phyloP scores from a whole-genome alignment of 192 early-diverging fungal genomes.

The Rhizophagus sp. region DNA sequence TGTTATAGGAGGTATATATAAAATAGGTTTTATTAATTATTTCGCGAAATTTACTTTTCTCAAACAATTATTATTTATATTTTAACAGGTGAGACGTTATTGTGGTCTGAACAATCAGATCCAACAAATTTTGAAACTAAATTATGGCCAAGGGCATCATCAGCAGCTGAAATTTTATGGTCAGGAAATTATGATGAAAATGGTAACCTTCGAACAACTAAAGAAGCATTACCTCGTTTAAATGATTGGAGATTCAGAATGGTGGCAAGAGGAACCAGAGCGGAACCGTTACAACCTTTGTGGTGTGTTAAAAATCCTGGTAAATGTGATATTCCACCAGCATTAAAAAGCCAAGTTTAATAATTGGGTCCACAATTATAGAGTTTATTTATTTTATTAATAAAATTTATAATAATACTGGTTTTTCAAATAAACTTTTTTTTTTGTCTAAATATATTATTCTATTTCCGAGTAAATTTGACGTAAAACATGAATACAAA shows the following conservation, averaged over 20 bases:
- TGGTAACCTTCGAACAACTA: constrained; percentile 53
- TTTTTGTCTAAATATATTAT: too few species aligned
- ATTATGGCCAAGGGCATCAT: constrained; percentile 74
- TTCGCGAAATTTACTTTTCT: too few species aligned
- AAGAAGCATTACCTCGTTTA: constrained; percentile 63
- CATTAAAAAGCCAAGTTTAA: not conserved
- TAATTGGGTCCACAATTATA: too few species aligned
- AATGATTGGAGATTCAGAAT: constrained; percentile 74
- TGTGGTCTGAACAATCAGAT: constrained; percentile 79
- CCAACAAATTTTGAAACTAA: constrained; percentile 60
- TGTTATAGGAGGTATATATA: constrained; percentile 57
- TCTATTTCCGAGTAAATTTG: too few species aligned
- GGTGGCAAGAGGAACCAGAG: constrained; percentile 62
- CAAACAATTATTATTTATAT: not conserved
- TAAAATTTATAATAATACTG: too few species aligned
- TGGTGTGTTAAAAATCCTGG: constrained; percentile 54
- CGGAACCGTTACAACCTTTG: constrained; percentile 73
- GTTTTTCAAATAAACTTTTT: too few species aligned
- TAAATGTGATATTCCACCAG: constrained; percentile 2
- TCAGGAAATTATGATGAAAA: constrained; percentile 57
- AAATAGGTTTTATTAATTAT: not conserved
- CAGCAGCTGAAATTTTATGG: constrained; percentile 72
- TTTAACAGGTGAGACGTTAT: constrained; percentile 55
- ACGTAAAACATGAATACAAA: too few species aligned
- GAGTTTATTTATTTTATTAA: too few species aligned